Conservation (phyloP, 441 rosid genomes). For the Aquilaria agallochum region DNA sequence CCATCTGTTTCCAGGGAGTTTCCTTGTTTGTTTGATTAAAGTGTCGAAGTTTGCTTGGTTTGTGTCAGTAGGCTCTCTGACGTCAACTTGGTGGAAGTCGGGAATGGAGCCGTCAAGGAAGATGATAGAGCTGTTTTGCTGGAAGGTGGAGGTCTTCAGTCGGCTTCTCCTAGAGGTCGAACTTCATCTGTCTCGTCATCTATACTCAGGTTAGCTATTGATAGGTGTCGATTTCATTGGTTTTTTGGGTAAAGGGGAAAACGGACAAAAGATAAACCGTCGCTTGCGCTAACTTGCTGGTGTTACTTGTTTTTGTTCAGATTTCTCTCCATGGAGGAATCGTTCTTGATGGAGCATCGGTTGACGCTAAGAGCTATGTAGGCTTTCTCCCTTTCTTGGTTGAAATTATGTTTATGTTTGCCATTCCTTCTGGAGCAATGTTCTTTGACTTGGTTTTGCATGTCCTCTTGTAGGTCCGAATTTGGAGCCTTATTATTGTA, state of each 20-base stretch:
- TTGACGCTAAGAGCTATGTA: slow-evolving; percentile 66
- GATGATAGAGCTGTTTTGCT: slow-evolving; percentile 55
- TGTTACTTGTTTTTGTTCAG: slow-evolving; percentile 26
- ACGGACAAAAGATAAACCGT: too few species aligned
- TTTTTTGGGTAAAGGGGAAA: not conserved
- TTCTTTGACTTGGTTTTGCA: not conserved
- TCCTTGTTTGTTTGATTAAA: not conserved
- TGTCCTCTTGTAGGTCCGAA: slow-evolving; percentile 41
- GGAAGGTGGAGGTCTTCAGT: slow-evolving; percentile 63
- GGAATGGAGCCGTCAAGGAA: slow-evolving; percentile 36
- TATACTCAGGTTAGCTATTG: slow-evolving; percentile 36
- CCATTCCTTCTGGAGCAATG: not conserved
- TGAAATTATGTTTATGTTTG: not conserved
- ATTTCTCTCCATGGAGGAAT: slow-evolving; percentile 57
- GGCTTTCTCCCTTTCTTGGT: slow-evolving; percentile 17
- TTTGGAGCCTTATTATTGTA: slow-evolving; percentile 45
- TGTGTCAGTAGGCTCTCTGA: slow-evolving; percentile 59
- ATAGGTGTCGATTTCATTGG: slow-evolving; percentile 3
- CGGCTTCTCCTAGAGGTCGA: slow-evolving; percentile 52
- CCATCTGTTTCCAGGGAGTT: not conserved
- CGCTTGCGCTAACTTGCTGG: slow-evolving; percentile 2
- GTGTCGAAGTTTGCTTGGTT: slow-evolving; percentile 8
- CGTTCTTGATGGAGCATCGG: slow-evolving; percentile 63
- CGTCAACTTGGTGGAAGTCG: slow-evolving; percentile 47
- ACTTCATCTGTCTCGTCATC: slow-evolving; percentile 30